Evolutionary conservation across 1,139 yeast species (phyloP), one percentile per base, ranked within the genome.

Genomic region (Pichia sp.): DNA sequence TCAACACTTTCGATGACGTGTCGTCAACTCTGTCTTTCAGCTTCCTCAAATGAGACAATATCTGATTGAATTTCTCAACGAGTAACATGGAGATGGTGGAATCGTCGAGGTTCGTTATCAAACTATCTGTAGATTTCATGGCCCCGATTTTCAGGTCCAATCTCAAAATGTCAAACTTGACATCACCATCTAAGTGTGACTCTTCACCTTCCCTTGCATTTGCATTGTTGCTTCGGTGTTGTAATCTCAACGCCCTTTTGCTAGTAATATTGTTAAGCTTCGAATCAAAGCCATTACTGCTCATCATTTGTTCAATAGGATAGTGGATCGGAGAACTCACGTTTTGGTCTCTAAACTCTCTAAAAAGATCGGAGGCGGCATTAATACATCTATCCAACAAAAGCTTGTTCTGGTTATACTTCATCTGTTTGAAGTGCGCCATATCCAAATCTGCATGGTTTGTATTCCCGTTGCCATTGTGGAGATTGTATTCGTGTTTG

Each of bases 1-100:
- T 88, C 49, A 93, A 77, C 1, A 93, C 97, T 52, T 88, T 91
- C 3, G 97, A 88, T 0, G 93, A 72, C 0, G 93, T 86, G 51
- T 93, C 96, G 49, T 84, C 94, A 21, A 93, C 81, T 49, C 99
- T 71, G 34, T 80, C 93, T 43, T 77, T 76, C 44, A 93, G 64
- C 21, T 87, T 77, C n/a, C 63, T 55, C 38, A 91, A 62, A 53
- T 88, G 96, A 47, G 74, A 75, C 16, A 74, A 62, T 18, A 82
- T 74, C 34, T 74, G 79, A 10, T 64, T 51, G 30, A 84, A 65
- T 50, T 78, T 79, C 41, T 76, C 77, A 41, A 77, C 85, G 29
- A 85, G 58, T 20, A 85, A 59, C 19, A 74, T 66, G 0, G 88
- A 76, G 21, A 84, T 67, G 1, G 91, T 73, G 22, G 71, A 55